A percentile compares a stretch with the other conserved stretches of the same genome.
Evolutionary conservation across 306 rosid species (phyloP).

Genomic region (Elaeagnus macrophylla): DNA sequence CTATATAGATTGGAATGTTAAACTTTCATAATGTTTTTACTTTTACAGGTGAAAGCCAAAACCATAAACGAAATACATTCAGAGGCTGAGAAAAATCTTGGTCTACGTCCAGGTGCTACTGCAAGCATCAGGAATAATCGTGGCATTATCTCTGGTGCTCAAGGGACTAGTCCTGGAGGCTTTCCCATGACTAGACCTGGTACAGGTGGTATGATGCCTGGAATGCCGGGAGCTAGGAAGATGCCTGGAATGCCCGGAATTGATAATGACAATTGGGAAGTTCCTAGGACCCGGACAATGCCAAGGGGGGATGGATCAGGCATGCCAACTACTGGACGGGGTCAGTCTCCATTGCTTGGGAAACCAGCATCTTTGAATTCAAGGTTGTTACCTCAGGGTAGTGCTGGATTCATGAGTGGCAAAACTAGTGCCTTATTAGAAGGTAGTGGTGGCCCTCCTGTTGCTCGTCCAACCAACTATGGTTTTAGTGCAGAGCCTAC

Average conservation of each 20-base stretch:
- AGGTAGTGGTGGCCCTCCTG: constrained; percentile 49
- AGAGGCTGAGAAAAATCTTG: constrained; percentile 92
- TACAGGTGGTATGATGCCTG: constrained; percentile 95
- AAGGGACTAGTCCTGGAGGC: constrained; percentile 59
- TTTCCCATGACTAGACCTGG: constrained; percentile 68
- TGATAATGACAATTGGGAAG: constrained; percentile 89
- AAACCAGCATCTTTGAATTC: constrained; percentile 49
- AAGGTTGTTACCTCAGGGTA: constrained; percentile 82
- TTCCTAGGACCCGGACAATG: constrained; percentile 51
- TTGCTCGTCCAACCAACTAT: constrained; percentile 35
- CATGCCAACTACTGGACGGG: constrained; percentile 52
- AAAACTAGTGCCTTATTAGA: constrained; percentile 76
- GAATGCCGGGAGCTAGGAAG: constrained; percentile 91
- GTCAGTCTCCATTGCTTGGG: constrained; percentile 47
- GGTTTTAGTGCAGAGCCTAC: constrained; percentile 34
- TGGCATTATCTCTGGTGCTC: constrained; percentile 37
- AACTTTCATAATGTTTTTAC: constrained; percentile 1
- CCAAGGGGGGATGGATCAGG: constrained; percentile 57
- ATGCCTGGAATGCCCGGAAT: constrained; percentile 93
- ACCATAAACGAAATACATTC: constrained; percentile 91
- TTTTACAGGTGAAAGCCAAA: constrained; percentile 73
- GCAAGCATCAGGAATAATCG: constrained; percentile 73
- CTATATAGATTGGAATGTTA: background rate
- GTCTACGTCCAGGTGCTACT: constrained; percentile 94
- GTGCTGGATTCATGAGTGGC: constrained; percentile 57